Evolutionary conservation across 2,329 filamentous ascomycete genomes (phyloP), one percentile per base, ranked within the genome.

Genomic region (Penicillium glabrum): DNA sequence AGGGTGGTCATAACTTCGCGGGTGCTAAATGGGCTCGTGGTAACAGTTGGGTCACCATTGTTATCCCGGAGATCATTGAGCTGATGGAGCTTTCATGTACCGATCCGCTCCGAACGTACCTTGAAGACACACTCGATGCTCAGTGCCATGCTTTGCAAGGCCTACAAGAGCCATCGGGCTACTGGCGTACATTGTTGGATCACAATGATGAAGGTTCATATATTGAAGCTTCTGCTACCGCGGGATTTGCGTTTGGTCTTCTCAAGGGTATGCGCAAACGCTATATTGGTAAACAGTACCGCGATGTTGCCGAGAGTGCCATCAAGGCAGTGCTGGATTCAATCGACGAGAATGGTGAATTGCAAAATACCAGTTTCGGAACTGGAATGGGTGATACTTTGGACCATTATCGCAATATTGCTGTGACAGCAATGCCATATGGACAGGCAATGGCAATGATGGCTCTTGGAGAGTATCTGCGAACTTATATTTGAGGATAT

Each of bases 371-470:
- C 1, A 91, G 88, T 62, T 93, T 93, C 68, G 90, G 90, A 0
- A 93, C 90, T 0, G 87, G 80, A 0, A 92, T 93, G 89, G 90
- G 90, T 0, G 80, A 84, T 61, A 82, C 83, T 56, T 72, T 92
- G 69, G 84, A 92, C 74, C 88, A 91, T 71, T 93, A 93, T 69
- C 88, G 89, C 72, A 83, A 90, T 61, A 92, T 93, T 56, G 82
- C 86, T 1, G 75, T 87, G 59, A 93, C 90, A 2, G 89, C 87
- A 64, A 93, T 93, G 90, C 90, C 89, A 5, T 93, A 93, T 66
- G 90, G 90, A 0, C 90, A 93, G 72, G 88, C 89, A 0, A 92
- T 93, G 89, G 89, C 88, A 0, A 91, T 92, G 61, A 91, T 93
- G 86, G 86, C 88, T 0, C 71, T 93, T 61, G 89, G 88, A 0